Percentiles rank a stretch among this genome's conserved stretches.
These are phyloP conservation scores for Hibiscus tridactylites DNA, from an alignment of 345 rosid species.

Conservation along the genomic window DNA sequence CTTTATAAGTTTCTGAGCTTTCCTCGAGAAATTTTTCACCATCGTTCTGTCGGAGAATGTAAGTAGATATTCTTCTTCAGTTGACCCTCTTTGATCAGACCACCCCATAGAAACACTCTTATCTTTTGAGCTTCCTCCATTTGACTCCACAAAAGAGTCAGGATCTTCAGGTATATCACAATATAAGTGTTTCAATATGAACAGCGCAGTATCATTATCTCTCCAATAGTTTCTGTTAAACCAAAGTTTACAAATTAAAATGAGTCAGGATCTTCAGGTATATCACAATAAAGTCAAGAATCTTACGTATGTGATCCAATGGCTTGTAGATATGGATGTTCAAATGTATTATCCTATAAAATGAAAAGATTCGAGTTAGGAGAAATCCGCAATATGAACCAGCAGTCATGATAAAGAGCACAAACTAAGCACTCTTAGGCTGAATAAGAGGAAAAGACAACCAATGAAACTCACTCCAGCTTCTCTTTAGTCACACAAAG, in stretches of 20 bases:
- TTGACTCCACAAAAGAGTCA: conserved; percentile 22
- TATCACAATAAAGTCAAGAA: too few species aligned
- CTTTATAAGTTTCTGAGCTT: conserved; percentile 43
- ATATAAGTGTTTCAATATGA: conserved; percentile 78
- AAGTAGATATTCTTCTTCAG: conserved; percentile 70
- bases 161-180: conserved; percentile 62
- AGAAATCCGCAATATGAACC: conserved; percentile 4
- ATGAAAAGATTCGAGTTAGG: conserved; percentile 4
- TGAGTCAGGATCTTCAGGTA: neutral
- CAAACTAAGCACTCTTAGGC: neutral
- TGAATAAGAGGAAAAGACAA: neutral
- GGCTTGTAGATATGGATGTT: conserved; percentile 93
- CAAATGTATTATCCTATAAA: conserved; percentile 81
- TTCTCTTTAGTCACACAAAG: neutral
- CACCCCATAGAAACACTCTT: conserved; percentile 28
- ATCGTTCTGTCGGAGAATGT: conserved; percentile 53
- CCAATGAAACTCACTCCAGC: neutral
- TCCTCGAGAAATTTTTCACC: conserved; percentile 47
- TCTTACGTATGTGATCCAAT: conserved; percentile 93
- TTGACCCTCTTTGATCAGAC: conserved; percentile 37
- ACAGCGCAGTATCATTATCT: conserved; percentile 85
- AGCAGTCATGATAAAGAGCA: neutral
- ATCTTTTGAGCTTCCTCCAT: conserved; percentile 22
- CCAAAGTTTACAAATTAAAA: conserved; percentile 9
- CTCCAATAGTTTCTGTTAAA: conserved; percentile 92